Conservation (phyloP, 1,139 yeast species). For the Pichia sp. region DNA sequence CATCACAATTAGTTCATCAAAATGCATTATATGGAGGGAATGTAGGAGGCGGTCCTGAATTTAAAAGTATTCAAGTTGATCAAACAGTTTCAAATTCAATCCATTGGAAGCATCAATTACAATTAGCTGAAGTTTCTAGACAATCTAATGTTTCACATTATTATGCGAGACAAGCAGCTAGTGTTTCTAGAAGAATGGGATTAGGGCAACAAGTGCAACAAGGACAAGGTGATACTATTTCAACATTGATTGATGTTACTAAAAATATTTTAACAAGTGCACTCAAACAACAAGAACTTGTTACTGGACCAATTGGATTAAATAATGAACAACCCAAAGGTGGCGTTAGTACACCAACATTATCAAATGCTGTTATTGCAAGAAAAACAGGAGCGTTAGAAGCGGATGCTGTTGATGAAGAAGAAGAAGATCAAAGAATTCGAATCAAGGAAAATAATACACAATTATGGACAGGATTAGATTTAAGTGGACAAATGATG, state of each 20-base stretch:
- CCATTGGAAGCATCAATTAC: slow-evolving; percentile 86
- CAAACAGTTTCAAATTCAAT: slow-evolving; percentile 40
- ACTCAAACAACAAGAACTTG: slow-evolving; percentile 14
- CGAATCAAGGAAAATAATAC: slow-evolving; percentile 62
- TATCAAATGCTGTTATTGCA: slow-evolving; percentile 18
- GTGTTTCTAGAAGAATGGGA: slow-evolving; percentile 50
- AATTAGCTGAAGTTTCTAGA: slow-evolving; percentile 72
- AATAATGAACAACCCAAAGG: slow-evolving; percentile 11
- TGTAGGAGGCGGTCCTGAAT: too few relatives aligned
- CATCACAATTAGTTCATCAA: slow-evolving; percentile 15
- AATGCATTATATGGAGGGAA: slow-evolving; percentile 24
- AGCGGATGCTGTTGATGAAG: slow-evolving; percentile 58
- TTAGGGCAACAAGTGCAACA: slow-evolving; percentile 11
- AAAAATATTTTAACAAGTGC: slow-evolving; percentile 36
- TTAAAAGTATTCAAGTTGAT: slow-evolving; percentile 33
- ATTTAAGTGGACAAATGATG: slow-evolving; percentile 84
- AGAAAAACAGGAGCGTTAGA: slow-evolving; percentile 15
- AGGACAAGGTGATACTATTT: slow-evolving; percentile 13
- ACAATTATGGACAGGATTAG: slow-evolving; percentile 93
- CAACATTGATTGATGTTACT: slow-evolving; percentile 50
- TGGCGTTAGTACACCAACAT: slow-evolving; percentile 14
- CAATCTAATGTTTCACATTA: slow-evolving; percentile 67
- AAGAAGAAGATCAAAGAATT: slow-evolving; percentile 70
- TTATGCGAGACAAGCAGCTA: slow-evolving; percentile 90
- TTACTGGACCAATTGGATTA: slow-evolving; percentile 6